phyloP scores from a whole-genome alignment of 1,284 basidiomycete genomes.

The Apiotrichum porosum region DNA sequence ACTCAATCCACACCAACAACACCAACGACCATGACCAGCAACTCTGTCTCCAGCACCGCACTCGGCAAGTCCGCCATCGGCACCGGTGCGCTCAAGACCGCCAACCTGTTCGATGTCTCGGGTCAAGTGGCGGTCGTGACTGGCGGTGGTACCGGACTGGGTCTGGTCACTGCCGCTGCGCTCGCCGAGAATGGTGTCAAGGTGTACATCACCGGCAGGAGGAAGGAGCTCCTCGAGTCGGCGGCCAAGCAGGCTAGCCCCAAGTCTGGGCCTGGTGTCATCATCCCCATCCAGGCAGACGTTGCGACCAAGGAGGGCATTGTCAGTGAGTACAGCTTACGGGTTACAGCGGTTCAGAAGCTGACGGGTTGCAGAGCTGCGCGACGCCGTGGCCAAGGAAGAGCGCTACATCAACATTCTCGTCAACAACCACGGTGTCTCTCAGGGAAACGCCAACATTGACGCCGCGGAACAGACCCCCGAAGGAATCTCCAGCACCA shows the following conservation, averaged over 20 bases:
- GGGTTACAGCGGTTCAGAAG: too few relatives aligned
- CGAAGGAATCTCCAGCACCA: conserved; percentile 38
- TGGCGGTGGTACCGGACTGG: conserved; percentile 38
- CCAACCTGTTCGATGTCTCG: conserved; percentile 23
- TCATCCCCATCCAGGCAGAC: conserved; percentile 39
- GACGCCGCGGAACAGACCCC: conserved; percentile 37
- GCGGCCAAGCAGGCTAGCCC: conserved; percentile 25
- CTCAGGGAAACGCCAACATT: conserved; percentile 27
- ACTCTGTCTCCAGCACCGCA: not conserved
- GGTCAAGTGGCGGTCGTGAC: conserved; percentile 24
- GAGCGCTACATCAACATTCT: conserved; percentile 37
- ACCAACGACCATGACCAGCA: too few relatives aligned
- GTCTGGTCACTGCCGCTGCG: conserved; percentile 35
- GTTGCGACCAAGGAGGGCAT: conserved; percentile 42
- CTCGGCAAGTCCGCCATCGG: conserved; percentile 11
- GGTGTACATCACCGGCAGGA: conserved; percentile 48
- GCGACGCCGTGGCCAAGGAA: too few relatives aligned
- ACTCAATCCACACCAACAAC: too few relatives aligned
- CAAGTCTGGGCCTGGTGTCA: conserved; percentile 8
- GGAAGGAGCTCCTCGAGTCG: conserved; percentile 35
- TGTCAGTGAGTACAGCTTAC: conserved; percentile 1
- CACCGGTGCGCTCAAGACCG: conserved; percentile 14
- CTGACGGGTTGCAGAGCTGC: too few relatives aligned
- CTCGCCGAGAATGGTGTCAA: conserved; percentile 47
- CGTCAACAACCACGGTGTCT: conserved; percentile 45